Evolutionary conservation across 768 basidiomycete species (phyloP).

Genomic region (Mycena maculata): DNA sequence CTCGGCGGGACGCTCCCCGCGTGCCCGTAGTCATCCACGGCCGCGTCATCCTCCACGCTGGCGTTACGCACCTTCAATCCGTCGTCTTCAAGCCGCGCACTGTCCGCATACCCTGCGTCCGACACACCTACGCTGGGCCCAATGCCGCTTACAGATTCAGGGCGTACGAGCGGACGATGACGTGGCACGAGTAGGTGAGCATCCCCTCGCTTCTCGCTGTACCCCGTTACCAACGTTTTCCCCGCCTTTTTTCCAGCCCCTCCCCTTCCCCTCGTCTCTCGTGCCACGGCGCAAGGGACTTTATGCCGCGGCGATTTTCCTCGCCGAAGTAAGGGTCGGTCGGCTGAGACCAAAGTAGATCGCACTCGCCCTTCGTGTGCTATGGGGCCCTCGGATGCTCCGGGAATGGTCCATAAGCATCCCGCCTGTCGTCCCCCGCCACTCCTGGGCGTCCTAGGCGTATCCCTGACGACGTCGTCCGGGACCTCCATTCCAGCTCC

Average conservation of each 20-base stretch:
- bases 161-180: no score
- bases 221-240: no score
- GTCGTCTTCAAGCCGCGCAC: not conserved
- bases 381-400: conserved; percentile 6
- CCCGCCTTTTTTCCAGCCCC: no score
- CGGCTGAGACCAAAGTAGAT: conserved; percentile 4
- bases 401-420: conserved; percentile 7
- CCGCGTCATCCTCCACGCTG: not conserved
- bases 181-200: not conserved
- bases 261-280: not conserved
- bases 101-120: no score
- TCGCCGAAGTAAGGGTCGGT: not conserved
- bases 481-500: conserved; percentile 3
- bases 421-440: not conserved
- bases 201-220: no score
- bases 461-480: conserved; percentile 6
- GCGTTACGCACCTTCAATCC: not conserved
- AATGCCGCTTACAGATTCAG: no score
- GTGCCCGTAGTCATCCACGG: not conserved
- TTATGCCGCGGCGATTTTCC: not conserved
- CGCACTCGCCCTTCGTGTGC: conserved; percentile 4
- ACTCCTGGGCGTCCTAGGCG: not conserved
- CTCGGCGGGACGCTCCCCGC: not conserved
- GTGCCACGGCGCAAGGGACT: conserved; percentile 1
- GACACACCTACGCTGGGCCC: no score